These are phyloP conservation scores for Coemansia umbellata DNA, from an alignment of 192 early-diverging fungal species.

Conservation along the genomic window DNA sequence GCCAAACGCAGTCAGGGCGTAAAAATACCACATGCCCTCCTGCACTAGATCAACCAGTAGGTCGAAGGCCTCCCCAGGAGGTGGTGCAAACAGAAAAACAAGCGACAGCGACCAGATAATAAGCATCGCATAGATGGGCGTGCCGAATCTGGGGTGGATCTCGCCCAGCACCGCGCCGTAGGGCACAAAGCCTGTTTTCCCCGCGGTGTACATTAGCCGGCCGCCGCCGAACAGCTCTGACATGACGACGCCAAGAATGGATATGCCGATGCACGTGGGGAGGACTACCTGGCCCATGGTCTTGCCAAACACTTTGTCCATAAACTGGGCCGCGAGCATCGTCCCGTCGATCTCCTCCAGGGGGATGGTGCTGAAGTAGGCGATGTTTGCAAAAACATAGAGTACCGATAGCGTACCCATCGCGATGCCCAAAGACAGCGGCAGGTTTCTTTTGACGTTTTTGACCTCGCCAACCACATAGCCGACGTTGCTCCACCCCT, in stretches of 20 bases:
- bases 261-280: conserved; percentile 53
- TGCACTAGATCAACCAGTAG: conserved; percentile 54
- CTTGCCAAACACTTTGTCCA: conserved; percentile 54
- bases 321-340: conserved; percentile 57
- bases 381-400: conserved; percentile 75
- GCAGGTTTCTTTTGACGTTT: conserved; percentile 72
- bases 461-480: conserved; percentile 80
- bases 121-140: conserved; percentile 47
- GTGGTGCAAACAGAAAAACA: conserved; percentile 51
- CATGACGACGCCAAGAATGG: conserved; percentile 52
- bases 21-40: conserved; percentile 60
- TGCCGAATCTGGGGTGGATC: conserved; percentile 46
- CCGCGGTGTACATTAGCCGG: conserved; percentile 52
- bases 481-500: conserved; percentile 71
- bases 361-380: conserved; percentile 75
- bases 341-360: conserved; percentile 63
- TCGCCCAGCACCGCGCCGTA: conserved; percentile 42
- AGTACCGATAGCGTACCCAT: conserved; percentile 65
- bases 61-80: conserved; percentile 54
- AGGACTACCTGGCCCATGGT: conserved; percentile 50
- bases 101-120: conserved; percentile 49
- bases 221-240: conserved; percentile 52
- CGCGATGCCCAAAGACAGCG: conserved; percentile 69
- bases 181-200: conserved; percentile 52
- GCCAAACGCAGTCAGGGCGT: conserved; percentile 55